Percentiles rank a stretch among this genome's conserved stretches.
These are phyloP conservation scores for Plasmodium fragile DNA, from an alignment of 169 alveolate genomes.

Conservation along the genomic window DNA sequence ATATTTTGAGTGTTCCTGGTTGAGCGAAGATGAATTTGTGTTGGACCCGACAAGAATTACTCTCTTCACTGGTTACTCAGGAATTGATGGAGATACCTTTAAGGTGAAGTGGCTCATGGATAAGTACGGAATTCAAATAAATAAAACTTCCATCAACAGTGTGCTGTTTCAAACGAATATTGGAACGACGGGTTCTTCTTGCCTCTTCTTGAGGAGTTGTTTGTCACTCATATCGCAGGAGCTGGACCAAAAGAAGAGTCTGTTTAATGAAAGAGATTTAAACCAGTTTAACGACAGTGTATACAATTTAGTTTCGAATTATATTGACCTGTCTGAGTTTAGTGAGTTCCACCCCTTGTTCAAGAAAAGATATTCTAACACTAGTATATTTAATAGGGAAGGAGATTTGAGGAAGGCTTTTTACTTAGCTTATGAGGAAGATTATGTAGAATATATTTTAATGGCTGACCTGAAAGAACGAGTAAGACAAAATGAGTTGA, in stretches of 20 bases:
- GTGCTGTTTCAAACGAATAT: conserved; percentile 80
- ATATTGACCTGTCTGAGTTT: conserved; percentile 56
- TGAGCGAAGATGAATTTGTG: conserved; percentile 81
- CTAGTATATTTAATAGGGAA: conserved; percentile 56
- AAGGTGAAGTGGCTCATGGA: conserved; percentile 84
- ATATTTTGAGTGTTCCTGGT: conserved; percentile 78
- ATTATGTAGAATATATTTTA: conserved; percentile 63
- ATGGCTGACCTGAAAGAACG: conserved; percentile 52
- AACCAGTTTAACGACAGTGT: conserved; percentile 77
- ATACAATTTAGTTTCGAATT: conserved; percentile 65
- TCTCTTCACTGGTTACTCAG: conserved; percentile 77
- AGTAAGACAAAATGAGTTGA: conserved; percentile 14
- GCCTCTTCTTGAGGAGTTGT: conserved; percentile 77
- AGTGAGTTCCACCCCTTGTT: conserved; percentile 71
- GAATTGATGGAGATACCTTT: conserved; percentile 82
- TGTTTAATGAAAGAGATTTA: conserved; percentile 70
- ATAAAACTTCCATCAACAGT: conserved; percentile 78
- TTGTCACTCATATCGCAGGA: conserved; percentile 70
- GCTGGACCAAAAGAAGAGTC: conserved; percentile 54
- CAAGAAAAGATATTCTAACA: conserved; percentile 26
- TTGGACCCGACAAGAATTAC: conserved; percentile 82
- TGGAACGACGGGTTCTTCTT: conserved; percentile 81
- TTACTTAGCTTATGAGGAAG: conserved; percentile 79
- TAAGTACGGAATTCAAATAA: conserved; percentile 79
- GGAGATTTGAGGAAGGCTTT: conserved; percentile 80